These are phyloP conservation scores for Phaseolus coccineus DNA, from an alignment of 331 rosid genomes.

Conservation along the genomic window DNA sequence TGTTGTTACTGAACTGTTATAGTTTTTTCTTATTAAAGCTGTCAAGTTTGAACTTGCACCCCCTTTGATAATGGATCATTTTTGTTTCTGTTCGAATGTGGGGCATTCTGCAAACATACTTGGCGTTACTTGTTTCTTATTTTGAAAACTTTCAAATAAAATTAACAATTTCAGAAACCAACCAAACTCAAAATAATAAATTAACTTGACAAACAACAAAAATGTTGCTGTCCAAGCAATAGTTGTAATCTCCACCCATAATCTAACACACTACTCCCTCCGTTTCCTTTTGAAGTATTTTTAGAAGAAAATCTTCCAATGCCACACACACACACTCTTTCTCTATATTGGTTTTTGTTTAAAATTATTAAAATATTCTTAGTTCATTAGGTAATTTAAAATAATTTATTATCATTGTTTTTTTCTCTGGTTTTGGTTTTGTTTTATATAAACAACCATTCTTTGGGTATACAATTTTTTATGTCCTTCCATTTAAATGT, in stretches of 20 bases:
- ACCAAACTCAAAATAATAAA: background rate
- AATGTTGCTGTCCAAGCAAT: background rate
- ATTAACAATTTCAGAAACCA: background rate
- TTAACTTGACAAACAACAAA: background rate
- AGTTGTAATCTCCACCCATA: background rate
- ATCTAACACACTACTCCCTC: too few species aligned
- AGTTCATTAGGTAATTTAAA: too few species aligned
- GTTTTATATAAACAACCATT: too few species aligned
- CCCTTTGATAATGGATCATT: conserved; percentile 15
- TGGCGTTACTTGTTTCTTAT: background rate
- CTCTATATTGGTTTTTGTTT: too few species aligned
- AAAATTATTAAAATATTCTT: too few species aligned
- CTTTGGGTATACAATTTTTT: too few species aligned
- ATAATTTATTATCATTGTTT: too few species aligned
- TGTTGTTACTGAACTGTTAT: conserved; percentile 20
- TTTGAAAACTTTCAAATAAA: background rate
- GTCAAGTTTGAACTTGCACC: background rate
- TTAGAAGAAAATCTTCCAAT: too few species aligned
- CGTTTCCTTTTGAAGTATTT: too few species aligned
- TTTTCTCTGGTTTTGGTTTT: too few species aligned
- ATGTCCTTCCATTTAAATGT: too few species aligned
- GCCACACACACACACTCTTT: too few species aligned
- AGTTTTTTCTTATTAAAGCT: conserved; percentile 26
- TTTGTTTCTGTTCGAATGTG: conserved; percentile 2
- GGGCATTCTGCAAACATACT: background rate